These are phyloP conservation scores for Phyllosticta capitalensis DNA, from an alignment of 2,329 filamentous ascomycete genomes.

Conservation along the genomic window DNA sequence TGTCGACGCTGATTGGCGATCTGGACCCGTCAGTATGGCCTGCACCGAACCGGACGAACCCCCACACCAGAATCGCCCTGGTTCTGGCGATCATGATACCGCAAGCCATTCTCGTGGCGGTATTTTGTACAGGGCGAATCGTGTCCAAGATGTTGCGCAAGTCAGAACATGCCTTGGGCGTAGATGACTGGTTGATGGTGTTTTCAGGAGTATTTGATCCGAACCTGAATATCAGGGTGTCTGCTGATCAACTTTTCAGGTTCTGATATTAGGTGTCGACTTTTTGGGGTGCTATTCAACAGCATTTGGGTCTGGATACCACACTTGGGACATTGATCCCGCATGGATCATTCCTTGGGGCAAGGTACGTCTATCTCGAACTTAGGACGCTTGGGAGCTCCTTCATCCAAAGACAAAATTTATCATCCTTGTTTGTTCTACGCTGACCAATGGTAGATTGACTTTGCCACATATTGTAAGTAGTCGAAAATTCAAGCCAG, in stretches of 20 bases:
- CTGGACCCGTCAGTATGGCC: conserved; percentile 15
- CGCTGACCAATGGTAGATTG: conserved; percentile 14
- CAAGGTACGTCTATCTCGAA: not conserved
- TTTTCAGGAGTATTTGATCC: conserved; percentile 16
- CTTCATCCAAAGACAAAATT: not conserved
- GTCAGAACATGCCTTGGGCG: conserved; percentile 17
- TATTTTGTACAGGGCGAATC: conserved; percentile 7
- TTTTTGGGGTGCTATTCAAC: conserved; percentile 21
- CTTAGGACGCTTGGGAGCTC: not conserved
- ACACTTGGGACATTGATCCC: conserved; percentile 16
- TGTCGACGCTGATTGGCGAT: conserved; percentile 6
- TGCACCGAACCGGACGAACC: conserved; percentile 22
- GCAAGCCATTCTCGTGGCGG: conserved; percentile 13
- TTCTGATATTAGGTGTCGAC: conserved; percentile 16
- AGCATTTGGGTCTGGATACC: conserved; percentile 21
- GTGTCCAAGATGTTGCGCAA: conserved; percentile 19
- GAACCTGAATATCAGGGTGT: not conserved
- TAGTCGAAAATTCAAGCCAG: not conserved
- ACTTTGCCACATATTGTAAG: conserved; percentile 7
- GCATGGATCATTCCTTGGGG: conserved; percentile 4
- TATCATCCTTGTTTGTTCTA: conserved; percentile 14
- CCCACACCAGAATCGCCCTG: conserved; percentile 17
- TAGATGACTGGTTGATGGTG: conserved; percentile 22
- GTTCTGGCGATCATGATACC: conserved; percentile 19
- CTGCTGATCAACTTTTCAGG: not conserved